Percentiles rank a stretch among this genome's conserved stretches.
Conservation (phyloP, 2,329 filamentous ascomycete species). For the Geosmithia putterillii region DNA sequence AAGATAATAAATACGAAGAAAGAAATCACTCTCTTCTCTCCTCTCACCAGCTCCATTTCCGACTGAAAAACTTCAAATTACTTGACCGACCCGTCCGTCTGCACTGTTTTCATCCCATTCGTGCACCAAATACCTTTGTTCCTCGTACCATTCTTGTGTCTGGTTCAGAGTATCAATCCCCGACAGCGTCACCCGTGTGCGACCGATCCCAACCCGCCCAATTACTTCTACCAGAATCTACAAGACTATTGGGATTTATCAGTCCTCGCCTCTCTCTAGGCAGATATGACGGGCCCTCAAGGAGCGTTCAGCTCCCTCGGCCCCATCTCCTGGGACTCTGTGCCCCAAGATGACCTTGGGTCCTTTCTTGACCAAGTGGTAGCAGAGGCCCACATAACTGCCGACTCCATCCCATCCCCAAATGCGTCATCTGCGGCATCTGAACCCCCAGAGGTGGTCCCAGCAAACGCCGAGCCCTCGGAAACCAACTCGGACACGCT, state of each 20-base stretch:
- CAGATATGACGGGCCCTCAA: conserved; percentile 42
- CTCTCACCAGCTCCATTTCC: no score
- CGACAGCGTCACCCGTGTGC: no score
- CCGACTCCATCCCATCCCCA: conserved; percentile 59
- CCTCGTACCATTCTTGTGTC: neutral
- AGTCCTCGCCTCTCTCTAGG: neutral
- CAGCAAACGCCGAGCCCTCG: neutral
- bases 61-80: neutral
- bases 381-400: conserved; percentile 53
- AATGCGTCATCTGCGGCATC: conserved; percentile 10
- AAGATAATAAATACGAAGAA: no score
- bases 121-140: neutral
- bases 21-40: no score
- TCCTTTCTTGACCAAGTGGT: conserved; percentile 49
- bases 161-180: no score
- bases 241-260: neutral
- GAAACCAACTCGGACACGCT: conserved; percentile 38
- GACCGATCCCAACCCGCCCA: neutral
- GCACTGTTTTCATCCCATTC: neutral
- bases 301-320: conserved; percentile 44
- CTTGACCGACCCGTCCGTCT: neutral
- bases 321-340: conserved; percentile 39
- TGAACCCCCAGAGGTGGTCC: neutral
- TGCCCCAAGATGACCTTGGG: conserved; percentile 33
- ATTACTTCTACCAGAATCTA: neutral